Evolutionary conservation across 2,329 filamentous ascomycete genomes (phyloP).

Genomic region (Sodiomyces alkalinus): DNA sequence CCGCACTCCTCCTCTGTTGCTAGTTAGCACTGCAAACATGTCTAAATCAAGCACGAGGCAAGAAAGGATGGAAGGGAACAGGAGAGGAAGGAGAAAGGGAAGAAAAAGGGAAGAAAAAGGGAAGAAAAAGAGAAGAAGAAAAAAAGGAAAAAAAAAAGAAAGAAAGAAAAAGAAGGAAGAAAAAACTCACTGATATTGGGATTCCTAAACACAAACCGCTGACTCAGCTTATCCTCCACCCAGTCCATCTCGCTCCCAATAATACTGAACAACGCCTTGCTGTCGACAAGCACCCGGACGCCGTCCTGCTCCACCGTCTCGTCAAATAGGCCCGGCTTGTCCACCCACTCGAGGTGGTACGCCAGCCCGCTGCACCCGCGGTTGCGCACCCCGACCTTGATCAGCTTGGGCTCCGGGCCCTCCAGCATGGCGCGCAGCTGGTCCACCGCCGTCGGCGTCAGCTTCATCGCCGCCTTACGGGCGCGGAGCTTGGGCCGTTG

Average conservation of each 20-base stretch:
- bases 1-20: constrained; percentile 82
- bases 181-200: constrained; percentile 84
- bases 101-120: not conserved
- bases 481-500: constrained; percentile 42
- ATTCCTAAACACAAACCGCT: constrained; percentile 88
- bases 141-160: not conserved
- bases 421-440: constrained; percentile 66
- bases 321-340: constrained; percentile 76
- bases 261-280: constrained; percentile 93
- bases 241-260: constrained; percentile 99
- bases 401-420: constrained; percentile 79
- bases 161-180: not conserved
- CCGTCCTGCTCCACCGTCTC: constrained; percentile 92
- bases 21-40: constrained; percentile 13
- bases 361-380: constrained; percentile 85
- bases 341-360: constrained; percentile 90
- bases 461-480: constrained; percentile 80
- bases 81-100: too few relatives aligned
- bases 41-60: too few relatives aligned
- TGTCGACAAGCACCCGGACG: constrained; percentile 89
- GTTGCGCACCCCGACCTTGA: constrained; percentile 88
- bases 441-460: constrained; percentile 65
- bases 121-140: not conserved
- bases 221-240: constrained; percentile 87
- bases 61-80: too few relatives aligned